phyloP scores from a whole-genome alignment of 1,284 basidiomycete species.

The Ustilago xerochloae region DNA sequence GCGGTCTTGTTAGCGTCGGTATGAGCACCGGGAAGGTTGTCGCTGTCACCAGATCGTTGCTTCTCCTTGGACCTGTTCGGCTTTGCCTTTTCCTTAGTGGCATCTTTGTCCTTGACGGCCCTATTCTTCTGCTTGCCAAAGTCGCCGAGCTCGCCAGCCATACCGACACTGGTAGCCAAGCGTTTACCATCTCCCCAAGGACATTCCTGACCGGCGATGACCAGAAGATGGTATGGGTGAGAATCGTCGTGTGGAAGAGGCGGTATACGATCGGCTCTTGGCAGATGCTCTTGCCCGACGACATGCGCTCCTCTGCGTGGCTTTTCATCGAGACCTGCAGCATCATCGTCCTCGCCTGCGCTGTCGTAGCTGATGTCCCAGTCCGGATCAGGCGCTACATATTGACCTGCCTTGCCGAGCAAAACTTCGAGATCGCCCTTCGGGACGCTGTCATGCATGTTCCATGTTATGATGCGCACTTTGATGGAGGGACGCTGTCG shows the following conservation, averaged over 20 bases:
- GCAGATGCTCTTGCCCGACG: constrained; percentile 52
- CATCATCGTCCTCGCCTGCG: constrained; percentile 25
- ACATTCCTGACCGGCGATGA: constrained; percentile 78
- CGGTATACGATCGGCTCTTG: constrained; percentile 57
- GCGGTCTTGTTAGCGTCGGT: constrained; percentile 4
- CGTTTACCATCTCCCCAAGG: constrained; percentile 64
- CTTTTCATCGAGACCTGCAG: not conserved
- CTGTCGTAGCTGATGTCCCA: constrained; percentile 55
- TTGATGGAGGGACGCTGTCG: constrained; percentile 68
- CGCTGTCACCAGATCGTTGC: constrained; percentile 38
- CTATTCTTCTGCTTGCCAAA: constrained; percentile 45
- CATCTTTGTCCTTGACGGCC: constrained; percentile 38
- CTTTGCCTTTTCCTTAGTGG: constrained; percentile 36
- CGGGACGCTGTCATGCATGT: constrained; percentile 71
- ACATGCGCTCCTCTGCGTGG: constrained; percentile 37
- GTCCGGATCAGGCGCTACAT: constrained; percentile 68
- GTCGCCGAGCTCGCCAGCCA: constrained; percentile 62
- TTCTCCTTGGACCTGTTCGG: constrained; percentile 44
- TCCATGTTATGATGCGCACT: constrained; percentile 71
- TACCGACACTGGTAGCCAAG: constrained; percentile 57
- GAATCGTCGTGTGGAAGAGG: constrained; percentile 56
- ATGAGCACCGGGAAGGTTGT: not conserved
- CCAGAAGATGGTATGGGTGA: constrained; percentile 83
- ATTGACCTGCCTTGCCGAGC: constrained; percentile 76
- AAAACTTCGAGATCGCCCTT: constrained; percentile 82